Base-by-base conservation (phyloP, 768 basidiomycete species). In the Auricularia sp. region DNA sequence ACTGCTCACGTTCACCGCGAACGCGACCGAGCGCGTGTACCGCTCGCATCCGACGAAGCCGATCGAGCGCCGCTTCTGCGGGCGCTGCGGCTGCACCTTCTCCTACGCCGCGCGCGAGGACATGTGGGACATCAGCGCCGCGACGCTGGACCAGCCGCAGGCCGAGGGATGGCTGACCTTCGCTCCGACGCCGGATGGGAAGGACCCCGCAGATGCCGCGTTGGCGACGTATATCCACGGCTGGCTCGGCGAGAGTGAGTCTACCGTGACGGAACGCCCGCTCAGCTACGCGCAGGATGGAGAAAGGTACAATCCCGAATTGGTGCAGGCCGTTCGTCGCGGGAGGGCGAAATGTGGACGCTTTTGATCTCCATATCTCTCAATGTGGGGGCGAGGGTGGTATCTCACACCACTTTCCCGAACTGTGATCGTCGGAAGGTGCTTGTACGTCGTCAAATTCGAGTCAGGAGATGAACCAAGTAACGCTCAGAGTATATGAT, bases 41-140 rank as follows among this genome's bases (percentile, higher is more conserved):
- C 23, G 18, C 56, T 59, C 56, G 21, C 29, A 23, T 29, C 11
- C 23, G 56, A 59, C 56, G 7, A 59, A 36, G 56, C 56, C 56
- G 23, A 29, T 23, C 56, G 29, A 59, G 56, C 56, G 56, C 23
- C 56, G 56, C 56, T 59, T 59, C 56, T 59, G 56, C 56, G 56
- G 33, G 8, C 21, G 23, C 11, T 59, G 56, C 34, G 56, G 56
- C 4, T 59, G 56, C 29, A 29, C 56, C 23, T 59, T 33, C 34
- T 33, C 29, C 14, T 59, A 59, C 23, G 29, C 23, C 3, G 23
- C 23, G 6, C 14, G 34, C 14, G 16, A 14, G 23, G 56, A 59
- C 6, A 59, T 59, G 56, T 59, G 56, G 56, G 56, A 59, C 29
- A 59, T 59, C 16, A 33, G 29, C 23, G 56, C 33, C 56, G 23